Percentiles rank a stretch among this genome's conserved stretches.
These are phyloP conservation scores for Pulveroboletus sp. DNA, from an alignment of 768 basidiomycete genomes.

Conservation along the genomic window DNA sequence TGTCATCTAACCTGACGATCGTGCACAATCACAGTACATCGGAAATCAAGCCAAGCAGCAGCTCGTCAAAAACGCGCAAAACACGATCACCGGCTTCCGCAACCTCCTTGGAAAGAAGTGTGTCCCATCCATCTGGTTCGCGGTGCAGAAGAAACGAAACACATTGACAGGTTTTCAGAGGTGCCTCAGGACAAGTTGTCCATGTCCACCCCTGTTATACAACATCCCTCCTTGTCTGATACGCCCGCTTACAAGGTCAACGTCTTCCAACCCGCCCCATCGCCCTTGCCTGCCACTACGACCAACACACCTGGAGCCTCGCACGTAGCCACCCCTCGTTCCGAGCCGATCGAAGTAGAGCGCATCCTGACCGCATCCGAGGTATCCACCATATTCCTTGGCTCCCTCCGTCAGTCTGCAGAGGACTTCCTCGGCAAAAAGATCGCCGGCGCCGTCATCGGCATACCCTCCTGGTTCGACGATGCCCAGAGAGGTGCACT, in stretches of 20 bases:
- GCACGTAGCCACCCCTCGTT: constrained; percentile 63
- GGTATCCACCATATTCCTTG: constrained; percentile 79
- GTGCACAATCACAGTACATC: constrained; percentile 63
- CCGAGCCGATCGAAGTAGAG: constrained; percentile 59
- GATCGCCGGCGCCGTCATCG: constrained; percentile 77
- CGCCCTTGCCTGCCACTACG: constrained; percentile 54
- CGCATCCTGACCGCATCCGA: constrained; percentile 81
- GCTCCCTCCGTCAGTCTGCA: constrained; percentile 79
- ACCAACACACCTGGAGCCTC: constrained; percentile 62
- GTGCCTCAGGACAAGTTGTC: constrained; percentile 49
- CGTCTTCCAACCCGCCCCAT: constrained; percentile 72
- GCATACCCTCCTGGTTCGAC: constrained; percentile 73
- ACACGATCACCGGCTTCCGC: constrained; percentile 93
- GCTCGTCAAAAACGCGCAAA: constrained; percentile 89
- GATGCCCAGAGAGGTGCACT: constrained; percentile 66
- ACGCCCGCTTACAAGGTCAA: constrained; percentile 82
- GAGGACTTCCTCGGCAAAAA: constrained; percentile 85
- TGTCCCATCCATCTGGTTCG: constrained; percentile 17
- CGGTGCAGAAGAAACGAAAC: not conserved
- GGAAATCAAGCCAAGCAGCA: constrained; percentile 93
- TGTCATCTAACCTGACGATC: constrained; percentile 3
- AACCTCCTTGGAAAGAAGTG: constrained; percentile 91
- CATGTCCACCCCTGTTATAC: constrained; percentile 66
- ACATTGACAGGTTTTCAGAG: constrained; percentile 65
- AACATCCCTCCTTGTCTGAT: constrained; percentile 66